Conservation (phyloP, 106 monocot genomes). For the Dendrobium huoshanense region DNA sequence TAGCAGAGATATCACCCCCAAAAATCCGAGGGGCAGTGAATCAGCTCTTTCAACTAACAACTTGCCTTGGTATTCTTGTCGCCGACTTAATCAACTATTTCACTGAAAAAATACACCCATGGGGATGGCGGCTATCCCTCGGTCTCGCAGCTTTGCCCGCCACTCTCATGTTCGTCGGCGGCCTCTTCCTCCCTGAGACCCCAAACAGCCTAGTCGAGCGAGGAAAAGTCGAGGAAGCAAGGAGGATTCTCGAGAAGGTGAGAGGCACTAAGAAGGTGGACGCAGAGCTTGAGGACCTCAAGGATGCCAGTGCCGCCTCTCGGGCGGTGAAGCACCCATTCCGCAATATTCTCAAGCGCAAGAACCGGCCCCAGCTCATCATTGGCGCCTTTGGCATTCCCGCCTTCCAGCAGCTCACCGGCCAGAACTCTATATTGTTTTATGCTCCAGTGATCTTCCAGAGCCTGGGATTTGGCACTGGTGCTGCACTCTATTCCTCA, state of each 20-base stretch:
- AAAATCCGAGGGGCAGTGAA: slow-evolving; percentile 55
- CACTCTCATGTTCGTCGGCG: slow-evolving; percentile 50
- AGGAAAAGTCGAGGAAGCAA: slow-evolving; percentile 37
- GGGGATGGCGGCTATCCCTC: slow-evolving; percentile 74
- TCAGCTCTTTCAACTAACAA: slow-evolving; percentile 57
- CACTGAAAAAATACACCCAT: slow-evolving; percentile 49
- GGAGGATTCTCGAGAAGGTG: slow-evolving; percentile 25
- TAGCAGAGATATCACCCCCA: slow-evolving; percentile 58
- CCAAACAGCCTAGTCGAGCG: slow-evolving; percentile 53
- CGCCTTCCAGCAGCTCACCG: slow-evolving; percentile 50
- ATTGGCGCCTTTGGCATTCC: slow-evolving; percentile 50
- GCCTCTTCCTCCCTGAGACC: slow-evolving; percentile 39
- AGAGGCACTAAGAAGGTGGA: slow-evolving; percentile 37
- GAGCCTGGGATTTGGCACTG: slow-evolving; percentile 48
- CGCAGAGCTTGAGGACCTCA: slow-evolving; percentile 38
- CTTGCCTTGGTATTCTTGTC: slow-evolving; percentile 39
- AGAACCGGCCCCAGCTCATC: slow-evolving; percentile 38
- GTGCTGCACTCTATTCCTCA: slow-evolving; percentile 38
- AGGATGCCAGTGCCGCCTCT: slow-evolving; percentile 42
- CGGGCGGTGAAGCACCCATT: slow-evolving; percentile 45
- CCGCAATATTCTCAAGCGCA: slow-evolving; percentile 33
- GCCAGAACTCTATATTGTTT: slow-evolving; percentile 50
- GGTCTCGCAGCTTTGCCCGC: slow-evolving; percentile 48
- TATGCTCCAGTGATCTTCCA: slow-evolving; percentile 52
- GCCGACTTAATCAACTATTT: slow-evolving; percentile 64